Evolutionary conservation across 257 asterid genomes (phyloP).

Genomic region (Solanum chmielewskii): DNA sequence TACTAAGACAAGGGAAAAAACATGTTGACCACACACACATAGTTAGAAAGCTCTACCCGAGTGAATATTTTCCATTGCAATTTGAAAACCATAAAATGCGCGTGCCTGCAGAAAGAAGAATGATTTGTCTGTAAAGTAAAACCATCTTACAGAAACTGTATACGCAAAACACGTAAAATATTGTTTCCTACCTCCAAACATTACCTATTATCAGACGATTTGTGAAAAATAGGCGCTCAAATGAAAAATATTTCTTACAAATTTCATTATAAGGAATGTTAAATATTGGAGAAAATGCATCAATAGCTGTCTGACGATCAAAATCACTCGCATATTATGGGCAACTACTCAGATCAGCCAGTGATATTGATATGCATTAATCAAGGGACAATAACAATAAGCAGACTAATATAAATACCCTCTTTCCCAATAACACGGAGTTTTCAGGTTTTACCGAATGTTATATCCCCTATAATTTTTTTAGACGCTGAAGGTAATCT

Average conservation of each 20-base stretch:
- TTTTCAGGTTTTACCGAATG: background rate
- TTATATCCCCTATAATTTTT: background rate
- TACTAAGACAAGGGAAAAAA: background rate
- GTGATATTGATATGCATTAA: background rate
- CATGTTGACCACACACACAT: background rate
- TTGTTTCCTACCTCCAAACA: background rate
- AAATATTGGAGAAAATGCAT: background rate
- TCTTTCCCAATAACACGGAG: background rate
- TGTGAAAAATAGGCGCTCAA: background rate
- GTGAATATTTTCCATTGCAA: constrained; percentile 74
- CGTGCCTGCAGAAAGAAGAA: constrained; percentile 41
- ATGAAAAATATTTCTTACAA: background rate
- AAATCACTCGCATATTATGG: background rate
- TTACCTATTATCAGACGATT: background rate
- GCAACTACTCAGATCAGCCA: background rate
- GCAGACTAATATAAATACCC: background rate
- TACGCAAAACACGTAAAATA: background rate
- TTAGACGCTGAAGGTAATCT: background rate
- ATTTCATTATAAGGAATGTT: background rate
- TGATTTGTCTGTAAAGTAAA: constrained; percentile 1
- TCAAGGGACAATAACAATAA: background rate
- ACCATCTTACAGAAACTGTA: background rate
- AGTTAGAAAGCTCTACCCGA: constrained; percentile 42
- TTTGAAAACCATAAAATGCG: constrained; percentile 85
- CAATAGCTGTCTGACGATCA: background rate